Percentiles rank a stretch among this genome's conserved stretches.
These are phyloP conservation scores for Rhipidocladum racemiflorum DNA, from an alignment of 176 grass and related monocot genomes.

Conservation along the genomic window DNA sequence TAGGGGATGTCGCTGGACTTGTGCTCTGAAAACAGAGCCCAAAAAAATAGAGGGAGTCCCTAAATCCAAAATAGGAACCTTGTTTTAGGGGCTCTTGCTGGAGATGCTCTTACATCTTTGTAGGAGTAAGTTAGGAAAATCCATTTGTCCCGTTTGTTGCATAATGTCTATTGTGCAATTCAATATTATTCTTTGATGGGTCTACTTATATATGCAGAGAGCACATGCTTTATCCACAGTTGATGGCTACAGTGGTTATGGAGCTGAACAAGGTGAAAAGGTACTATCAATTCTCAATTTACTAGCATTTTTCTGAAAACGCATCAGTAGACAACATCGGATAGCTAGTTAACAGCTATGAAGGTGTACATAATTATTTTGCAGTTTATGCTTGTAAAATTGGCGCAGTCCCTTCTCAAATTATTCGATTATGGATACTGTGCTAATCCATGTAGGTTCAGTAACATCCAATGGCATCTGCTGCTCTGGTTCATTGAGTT, in stretches of 20 bases:
- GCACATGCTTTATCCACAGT: slow-evolving; percentile 67
- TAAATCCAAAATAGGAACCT: too few species aligned
- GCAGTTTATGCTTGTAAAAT: background rate
- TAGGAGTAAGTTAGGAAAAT: background rate
- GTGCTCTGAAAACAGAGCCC: too few species aligned
- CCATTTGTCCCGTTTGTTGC: background rate
- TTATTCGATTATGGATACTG: background rate
- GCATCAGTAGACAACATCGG: background rate
- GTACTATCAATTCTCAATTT: slow-evolving; percentile 34
- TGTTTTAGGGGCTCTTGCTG: too few species aligned
- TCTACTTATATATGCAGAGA: slow-evolving; percentile 48
- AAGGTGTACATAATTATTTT: slow-evolving; percentile 5
- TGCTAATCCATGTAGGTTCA: background rate
- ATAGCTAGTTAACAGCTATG: background rate
- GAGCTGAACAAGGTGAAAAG: slow-evolving; percentile 99
- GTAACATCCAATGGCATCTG: background rate
- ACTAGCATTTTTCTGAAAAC: slow-evolving; percentile 2
- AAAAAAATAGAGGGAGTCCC: too few species aligned
- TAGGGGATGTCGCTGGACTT: too few species aligned
- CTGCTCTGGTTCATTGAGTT: background rate
- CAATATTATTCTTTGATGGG: background rate
- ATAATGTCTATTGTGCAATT: background rate
- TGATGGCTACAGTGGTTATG: slow-evolving; percentile 95
- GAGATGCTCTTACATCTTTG: too few species aligned
- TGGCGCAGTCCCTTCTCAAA: background rate